Percentiles rank a stretch among this genome's conserved stretches.
These are phyloP conservation scores for Sphagnum magellanicum DNA, from an alignment of 228 moss, liverwort and hornwort genomes.

Conservation along the genomic window DNA sequence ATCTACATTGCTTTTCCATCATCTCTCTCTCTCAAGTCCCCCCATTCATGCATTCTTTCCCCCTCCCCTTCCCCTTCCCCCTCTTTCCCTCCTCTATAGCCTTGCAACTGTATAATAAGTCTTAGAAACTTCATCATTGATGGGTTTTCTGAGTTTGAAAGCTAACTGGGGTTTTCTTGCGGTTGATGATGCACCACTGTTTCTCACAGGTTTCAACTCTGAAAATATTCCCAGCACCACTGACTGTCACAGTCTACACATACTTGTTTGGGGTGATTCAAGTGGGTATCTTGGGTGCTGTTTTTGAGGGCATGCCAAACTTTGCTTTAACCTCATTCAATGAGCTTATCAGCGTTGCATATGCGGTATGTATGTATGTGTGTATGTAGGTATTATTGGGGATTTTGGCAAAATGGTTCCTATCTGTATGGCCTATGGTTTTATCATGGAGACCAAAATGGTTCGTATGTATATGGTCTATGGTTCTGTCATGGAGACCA, in stretches of 20 bases:
- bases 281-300: constrained; percentile 44
- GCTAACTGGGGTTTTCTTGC: background rate
- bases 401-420: background rate
- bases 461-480: background rate
- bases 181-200: too few species aligned
- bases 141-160: background rate
- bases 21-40: too few species aligned
- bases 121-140: background rate
- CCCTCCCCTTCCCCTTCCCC: too few species aligned
- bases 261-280: constrained; percentile 78
- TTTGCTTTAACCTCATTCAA: constrained; percentile 54
- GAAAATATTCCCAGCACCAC: constrained; percentile 66
- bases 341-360: constrained; percentile 53
- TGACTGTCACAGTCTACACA: constrained; percentile 68
- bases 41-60: too few species aligned
- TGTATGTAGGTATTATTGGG: background rate
- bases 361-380: constrained; percentile 46
- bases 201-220: constrained; percentile 56
- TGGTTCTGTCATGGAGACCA: background rate
- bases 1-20: too few species aligned
- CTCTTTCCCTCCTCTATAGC: background rate
- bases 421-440: background rate
- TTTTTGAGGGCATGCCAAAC: constrained; percentile 45
- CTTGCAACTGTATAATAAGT: background rate
- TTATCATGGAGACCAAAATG: background rate